Percentiles rank a stretch among this genome's conserved stretches.
Evolutionary conservation across 768 basidiomycete species (phyloP).

Genomic region (Collybia mongolica): DNA sequence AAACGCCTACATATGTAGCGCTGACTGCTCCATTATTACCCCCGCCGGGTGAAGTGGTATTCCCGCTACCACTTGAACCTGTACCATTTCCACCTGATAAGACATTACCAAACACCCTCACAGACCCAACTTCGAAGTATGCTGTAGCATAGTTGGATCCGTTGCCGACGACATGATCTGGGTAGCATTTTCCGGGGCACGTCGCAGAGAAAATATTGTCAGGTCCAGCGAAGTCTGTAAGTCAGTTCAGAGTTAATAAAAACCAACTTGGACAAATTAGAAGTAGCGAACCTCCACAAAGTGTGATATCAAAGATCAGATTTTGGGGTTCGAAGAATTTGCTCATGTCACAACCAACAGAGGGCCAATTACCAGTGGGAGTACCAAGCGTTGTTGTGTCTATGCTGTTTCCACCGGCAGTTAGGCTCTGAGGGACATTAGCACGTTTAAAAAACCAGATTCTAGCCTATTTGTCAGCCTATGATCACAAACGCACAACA

Average conservation of each 20-base stretch:
- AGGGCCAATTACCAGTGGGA: slow-evolving; percentile 69
- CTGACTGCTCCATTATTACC: no score
- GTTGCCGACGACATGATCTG: slow-evolving; percentile 64
- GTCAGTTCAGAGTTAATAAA: neutral
- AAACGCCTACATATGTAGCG: no score
- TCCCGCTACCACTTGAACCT: no score
- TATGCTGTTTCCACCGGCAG: slow-evolving; percentile 46
- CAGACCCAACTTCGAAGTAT: slow-evolving; percentile 70
- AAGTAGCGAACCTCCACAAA: slow-evolving; percentile 51
- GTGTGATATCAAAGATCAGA: slow-evolving; percentile 75
- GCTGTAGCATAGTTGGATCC: slow-evolving; percentile 64
- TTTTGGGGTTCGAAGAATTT: slow-evolving; percentile 61
- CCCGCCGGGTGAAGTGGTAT: no score
- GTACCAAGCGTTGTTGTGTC: slow-evolving; percentile 58
- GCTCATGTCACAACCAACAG: slow-evolving; percentile 50
- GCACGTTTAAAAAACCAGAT: slow-evolving; percentile 41
- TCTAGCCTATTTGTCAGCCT: slow-evolving; percentile 20
- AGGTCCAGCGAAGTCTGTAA: slow-evolving; percentile 48
- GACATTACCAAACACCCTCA: slow-evolving; percentile 46
- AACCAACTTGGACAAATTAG: slow-evolving; percentile 6
- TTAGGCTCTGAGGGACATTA: slow-evolving; percentile 45
- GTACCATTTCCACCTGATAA: neutral
- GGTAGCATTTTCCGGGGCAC: slow-evolving; percentile 65
- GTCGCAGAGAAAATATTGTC: slow-evolving; percentile 54
- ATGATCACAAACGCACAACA: neutral